Base-by-base conservation (phyloP, 2,329 filamentous ascomycete species). In the Orbilia oligospora region DNA sequence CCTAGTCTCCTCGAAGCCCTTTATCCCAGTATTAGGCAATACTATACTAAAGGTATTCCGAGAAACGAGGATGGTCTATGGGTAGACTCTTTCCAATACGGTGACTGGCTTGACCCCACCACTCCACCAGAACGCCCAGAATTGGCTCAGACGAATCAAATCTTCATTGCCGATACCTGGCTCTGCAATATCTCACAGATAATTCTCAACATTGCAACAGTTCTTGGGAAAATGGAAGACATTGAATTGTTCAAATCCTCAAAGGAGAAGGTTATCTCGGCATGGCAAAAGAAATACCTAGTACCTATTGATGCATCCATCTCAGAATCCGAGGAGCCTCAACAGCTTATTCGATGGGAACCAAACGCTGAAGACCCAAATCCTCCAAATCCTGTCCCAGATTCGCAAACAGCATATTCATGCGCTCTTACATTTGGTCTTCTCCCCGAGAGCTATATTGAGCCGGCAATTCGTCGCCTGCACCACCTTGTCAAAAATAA, bases 101-200 rank as follows among this genome's bases (percentile, higher is more conserved):
- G 86, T 36, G 87, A 88, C 79, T 88, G 87, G 87, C 83, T 88
- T 1, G 87, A 87, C 70, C 87, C 87, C 0, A 83, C 83, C 2
- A 84, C 87, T 0, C 86, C 87, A 0, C 83, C 84, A 0, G 83
- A 86, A 0, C 80, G 84, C 5, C 84, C 87, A 0, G 84, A 83
- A 2, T 81, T 82, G 18, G 85, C 85, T 0, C 84, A 83, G 0
- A 87, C 87, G 0, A 83, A 85, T 48, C 82, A 83, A 0, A 82
- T 83, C 1, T 83, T 87, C 0, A 86, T 87, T 0, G 85, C 86
- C 0, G 86, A 88, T 71, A 86, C 86, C 0, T 88, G 87, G 72
- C 83, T 88, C 0, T 84, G 87, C 1, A 84, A 85, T 61, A 84
- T 87, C 38, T 85, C 86, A 0, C 81, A 83, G 5, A 70, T 86